These are phyloP conservation scores for Chytriomyces sp. DNA, from an alignment of 192 early-diverging fungal genomes.

Conservation along the genomic window DNA sequence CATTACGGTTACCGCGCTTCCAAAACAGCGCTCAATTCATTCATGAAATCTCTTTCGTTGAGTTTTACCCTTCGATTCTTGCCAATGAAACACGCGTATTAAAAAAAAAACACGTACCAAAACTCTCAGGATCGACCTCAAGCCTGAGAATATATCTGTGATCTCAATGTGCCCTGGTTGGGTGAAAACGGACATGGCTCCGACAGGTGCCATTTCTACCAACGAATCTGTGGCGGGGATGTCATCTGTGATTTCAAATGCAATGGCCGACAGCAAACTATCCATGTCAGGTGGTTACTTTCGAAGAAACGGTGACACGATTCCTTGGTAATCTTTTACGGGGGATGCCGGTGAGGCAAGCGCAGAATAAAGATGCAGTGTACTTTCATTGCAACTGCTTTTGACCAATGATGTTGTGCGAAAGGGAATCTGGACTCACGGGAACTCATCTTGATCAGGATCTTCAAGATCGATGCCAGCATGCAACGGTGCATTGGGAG, in stretches of 20 bases:
- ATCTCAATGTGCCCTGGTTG: conserved; percentile 36
- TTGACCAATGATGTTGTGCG: too few species aligned
- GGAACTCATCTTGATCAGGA: too few species aligned
- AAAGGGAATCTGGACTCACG: too few species aligned
- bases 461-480: too few species aligned
- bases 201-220: conserved; percentile 24
- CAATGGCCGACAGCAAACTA: not conserved
- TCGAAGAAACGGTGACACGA: not conserved
- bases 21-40: conserved; percentile 39
- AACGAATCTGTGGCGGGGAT: conserved; percentile 35
- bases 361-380: too few species aligned
- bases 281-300: conserved; percentile 14
- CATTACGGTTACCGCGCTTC: conserved; percentile 38
- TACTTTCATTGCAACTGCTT: too few species aligned
- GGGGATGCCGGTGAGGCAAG: too few species aligned
- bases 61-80: not conserved
- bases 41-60: conserved; percentile 25
- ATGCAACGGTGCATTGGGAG: too few species aligned
- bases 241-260: conserved; percentile 33
- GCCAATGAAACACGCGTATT: too few species aligned
- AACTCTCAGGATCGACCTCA: conserved; percentile 13
- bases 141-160: conserved; percentile 9
- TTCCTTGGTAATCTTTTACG: conserved; percentile 52
- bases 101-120: too few species aligned
- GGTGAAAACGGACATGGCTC: conserved; percentile 40